Evolutionary conservation across 2,329 filamentous ascomycete species (phyloP), one percentile per base, ranked within the genome.

Genomic region (Beauveria australis): DNA sequence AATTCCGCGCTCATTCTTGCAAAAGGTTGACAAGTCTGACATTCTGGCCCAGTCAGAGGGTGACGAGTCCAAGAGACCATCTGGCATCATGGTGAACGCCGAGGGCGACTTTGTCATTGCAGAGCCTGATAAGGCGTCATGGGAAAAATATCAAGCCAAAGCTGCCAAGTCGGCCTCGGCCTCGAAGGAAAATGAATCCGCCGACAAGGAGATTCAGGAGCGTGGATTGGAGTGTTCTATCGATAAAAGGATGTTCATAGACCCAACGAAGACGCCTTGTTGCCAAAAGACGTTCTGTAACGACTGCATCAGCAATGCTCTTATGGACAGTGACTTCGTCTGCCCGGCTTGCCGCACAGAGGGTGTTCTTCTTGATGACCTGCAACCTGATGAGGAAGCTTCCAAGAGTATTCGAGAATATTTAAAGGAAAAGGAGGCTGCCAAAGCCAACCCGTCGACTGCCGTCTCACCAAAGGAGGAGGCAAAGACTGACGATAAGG

Each of bases 201-300:
- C 87, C 71, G 89, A 90, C 78, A 92, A 94, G 79, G 91, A 93
- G 73, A 79, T 96, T 68, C 88, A 91, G 76, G 89, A 94, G 74
- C 88, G 85, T 70, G 93, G 93, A 66, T 80, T 99, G 72, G 89
- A 94, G 76, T 99, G 94, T 81, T 84, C 92, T 66, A 89, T 97
- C 81, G 94, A 97, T 86, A 95, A 95, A 78, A 92, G 91, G 76
- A 88, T 96, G 84, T 97, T 97, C 79, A 88, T 95, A 86, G 91
- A 97, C 75, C 93, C 94, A 83, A 94, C 95, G 83, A 96, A 96
- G 85, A 97, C 94, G 72, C 93, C 94, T 67, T 99, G 94, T 84
- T 99, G 94, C 82, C 85, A 89, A 79, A 95, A 89, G 84, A 97
- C 92, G 73, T 99, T 96, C 82, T 99, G 94, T 83, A 94, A 94